Evolutionary conservation across 441 rosid species (phyloP).

Genomic region (Erodium texanum): DNA sequence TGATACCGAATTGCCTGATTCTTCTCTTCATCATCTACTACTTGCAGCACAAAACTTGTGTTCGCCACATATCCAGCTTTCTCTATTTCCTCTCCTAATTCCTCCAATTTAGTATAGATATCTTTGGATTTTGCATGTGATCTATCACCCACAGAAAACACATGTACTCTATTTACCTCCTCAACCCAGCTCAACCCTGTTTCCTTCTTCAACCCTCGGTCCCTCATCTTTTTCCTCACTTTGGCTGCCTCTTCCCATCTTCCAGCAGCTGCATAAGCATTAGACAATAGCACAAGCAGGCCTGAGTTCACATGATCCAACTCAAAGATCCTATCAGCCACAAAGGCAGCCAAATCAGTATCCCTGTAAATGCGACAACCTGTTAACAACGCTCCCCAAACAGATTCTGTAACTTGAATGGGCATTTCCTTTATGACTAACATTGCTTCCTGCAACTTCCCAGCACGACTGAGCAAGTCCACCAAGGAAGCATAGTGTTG

Average conservation of each 20-base stretch:
- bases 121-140: slow-evolving; percentile 43
- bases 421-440: slow-evolving; percentile 50
- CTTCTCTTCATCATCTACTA: slow-evolving; percentile 77
- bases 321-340: slow-evolving; percentile 25
- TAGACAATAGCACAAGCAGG: slow-evolving; percentile 33
- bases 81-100: slow-evolving; percentile 68
- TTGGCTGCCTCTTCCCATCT: slow-evolving; percentile 57
- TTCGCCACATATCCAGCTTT: slow-evolving; percentile 61
- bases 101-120: slow-evolving; percentile 62
- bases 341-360: slow-evolving; percentile 9
- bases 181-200: slow-evolving; percentile 40
- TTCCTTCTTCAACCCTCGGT: slow-evolving; percentile 29
- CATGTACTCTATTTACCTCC: slow-evolving; percentile 71
- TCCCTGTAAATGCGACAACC: slow-evolving; percentile 61
- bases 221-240: slow-evolving; percentile 55
- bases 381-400: slow-evolving; percentile 57
- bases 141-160: slow-evolving; percentile 67
- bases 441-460: slow-evolving; percentile 53
- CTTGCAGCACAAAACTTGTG: slow-evolving; percentile 67
- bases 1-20: slow-evolving; percentile 79
- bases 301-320: slow-evolving; percentile 39
- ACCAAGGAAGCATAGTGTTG: slow-evolving; percentile 59
- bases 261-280: slow-evolving; percentile 22
- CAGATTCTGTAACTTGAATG: slow-evolving; percentile 46
- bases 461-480: slow-evolving; percentile 71